phyloP scores from a whole-genome alignment of 768 basidiomycete genomes.

The Naganishia friedmannii region DNA sequence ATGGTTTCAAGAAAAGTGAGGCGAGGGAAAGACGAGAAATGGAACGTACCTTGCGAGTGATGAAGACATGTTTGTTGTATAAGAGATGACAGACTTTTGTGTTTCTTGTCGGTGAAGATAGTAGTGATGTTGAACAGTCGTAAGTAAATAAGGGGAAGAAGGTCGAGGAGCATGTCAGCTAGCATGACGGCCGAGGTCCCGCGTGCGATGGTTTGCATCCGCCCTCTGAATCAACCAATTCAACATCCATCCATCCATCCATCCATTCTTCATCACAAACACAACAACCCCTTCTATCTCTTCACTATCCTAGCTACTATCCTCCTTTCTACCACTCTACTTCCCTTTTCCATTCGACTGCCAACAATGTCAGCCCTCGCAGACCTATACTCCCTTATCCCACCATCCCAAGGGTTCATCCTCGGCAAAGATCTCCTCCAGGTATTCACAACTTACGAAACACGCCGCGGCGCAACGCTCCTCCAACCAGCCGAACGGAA shows the following conservation, averaged over 20 bases:
- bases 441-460: slow-evolving; percentile 10
- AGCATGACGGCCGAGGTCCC: too few relatives aligned
- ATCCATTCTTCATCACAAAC: too few relatives aligned
- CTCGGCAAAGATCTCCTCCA: slow-evolving; percentile 7
- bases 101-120: too few relatives aligned
- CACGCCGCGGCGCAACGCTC: slow-evolving; percentile 6
- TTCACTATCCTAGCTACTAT: too few relatives aligned
- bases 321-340: too few relatives aligned
- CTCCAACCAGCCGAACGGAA: slow-evolving; percentile 8
- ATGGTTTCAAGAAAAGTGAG: not conserved
- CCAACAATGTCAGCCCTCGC: slow-evolving; percentile 3
- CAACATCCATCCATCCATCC: too few relatives aligned
- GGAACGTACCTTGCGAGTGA: slow-evolving; percentile 19
- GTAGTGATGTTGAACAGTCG: too few relatives aligned
- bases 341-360: not conserved
- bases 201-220: not conserved
- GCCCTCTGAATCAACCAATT: too few relatives aligned
- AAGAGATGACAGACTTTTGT: too few relatives aligned
- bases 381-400: slow-evolving; percentile 21
- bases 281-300: too few relatives aligned
- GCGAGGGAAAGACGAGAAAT: not conserved
- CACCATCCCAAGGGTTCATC: not conserved
- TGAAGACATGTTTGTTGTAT: not conserved
- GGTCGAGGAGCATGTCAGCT: too few relatives aligned
- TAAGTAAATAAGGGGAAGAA: too few relatives aligned